Evolutionary conservation across 495 filamentous ascomycete genomes (phyloP), one percentile per base, ranked within the genome.

Genomic region (Penicillium lividum): DNA sequence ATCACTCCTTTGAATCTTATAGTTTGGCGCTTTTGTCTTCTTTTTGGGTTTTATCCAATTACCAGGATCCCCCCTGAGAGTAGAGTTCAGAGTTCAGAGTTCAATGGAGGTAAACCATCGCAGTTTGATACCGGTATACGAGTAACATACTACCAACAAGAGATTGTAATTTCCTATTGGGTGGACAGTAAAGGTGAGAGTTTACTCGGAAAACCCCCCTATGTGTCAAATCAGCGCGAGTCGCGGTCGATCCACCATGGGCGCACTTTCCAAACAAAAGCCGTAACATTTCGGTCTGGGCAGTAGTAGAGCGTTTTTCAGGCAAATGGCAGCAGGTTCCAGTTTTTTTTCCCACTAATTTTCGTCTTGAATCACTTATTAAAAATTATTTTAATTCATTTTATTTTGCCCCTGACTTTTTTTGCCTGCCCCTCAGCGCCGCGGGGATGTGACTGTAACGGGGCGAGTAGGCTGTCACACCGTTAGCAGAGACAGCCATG

Each of bases 201-300:
- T 58, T 49, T 51, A 51, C 50, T 40, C 57, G 36, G 38, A 34
- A 54, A 42, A 48, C 51, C 61, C 54, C 55, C 57, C 34, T 31
- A 54, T 7, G 50, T 60, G 62, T 60, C 62, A 64, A 60, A 65
- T 65, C 62, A 62, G 59, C 54, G 44, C 30, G 59, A 59, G 56
- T 53, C 56, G 59, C 59, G 53, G 56, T 18, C 38, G 62, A 53
- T 65, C 63, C 63, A 62, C 63, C 63, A 56, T 42, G 59, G 59
- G 60, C 63, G 59, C 56, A 61, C 62, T 55, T 58, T 58, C 52
- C 58, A 56, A 61, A 58, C 54, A 47, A 65, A 65, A 61, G 27
- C 51, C 55, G 56, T 53, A 58, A 61, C 47, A 61, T 27, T 53
- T 55, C 36, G 53, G 43, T 59, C 57, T 60, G 57, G 57, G 55